Percentiles rank a stretch among this genome's conserved stretches.
phyloP scores from a whole-genome alignment of 176 grass and related monocot species.

The Neostapfia colusana region DNA sequence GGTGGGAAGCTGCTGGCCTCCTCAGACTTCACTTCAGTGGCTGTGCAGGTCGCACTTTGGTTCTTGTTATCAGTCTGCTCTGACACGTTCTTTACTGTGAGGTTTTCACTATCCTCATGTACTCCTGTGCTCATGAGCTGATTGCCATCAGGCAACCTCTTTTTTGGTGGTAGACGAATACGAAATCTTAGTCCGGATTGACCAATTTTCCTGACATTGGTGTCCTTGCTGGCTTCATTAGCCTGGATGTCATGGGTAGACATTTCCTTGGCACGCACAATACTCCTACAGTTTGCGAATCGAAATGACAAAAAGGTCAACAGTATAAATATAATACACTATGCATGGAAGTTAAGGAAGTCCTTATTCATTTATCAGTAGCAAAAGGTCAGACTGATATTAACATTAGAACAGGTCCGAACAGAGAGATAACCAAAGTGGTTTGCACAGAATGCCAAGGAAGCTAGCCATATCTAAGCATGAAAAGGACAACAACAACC shows the following conservation, averaged over 20 bases:
- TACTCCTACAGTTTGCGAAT: conserved; percentile 32
- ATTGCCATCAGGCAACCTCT: conserved; percentile 7
- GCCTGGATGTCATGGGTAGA: conserved; percentile 31
- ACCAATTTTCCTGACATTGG: conserved; percentile 11
- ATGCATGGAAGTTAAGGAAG: conserved; percentile 19
- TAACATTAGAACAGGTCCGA: background rate
- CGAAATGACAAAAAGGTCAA: background rate
- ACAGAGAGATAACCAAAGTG: background rate
- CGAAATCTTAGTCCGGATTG: conserved; percentile 27
- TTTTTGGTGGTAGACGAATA: conserved; percentile 34
- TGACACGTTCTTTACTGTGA: background rate
- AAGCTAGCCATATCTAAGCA: conserved; percentile 2
- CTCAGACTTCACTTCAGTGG: background rate
- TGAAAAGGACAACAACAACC: too few relatives aligned
- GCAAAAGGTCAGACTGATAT: background rate
- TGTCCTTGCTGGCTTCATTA: conserved; percentile 26
- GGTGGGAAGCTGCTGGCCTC: background rate
- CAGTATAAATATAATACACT: background rate
- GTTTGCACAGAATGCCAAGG: background rate
- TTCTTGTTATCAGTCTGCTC: background rate
- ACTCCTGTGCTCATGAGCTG: background rate
- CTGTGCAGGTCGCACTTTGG: background rate
- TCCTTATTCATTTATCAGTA: conserved; percentile 2
- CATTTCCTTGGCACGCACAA: conserved; percentile 25
- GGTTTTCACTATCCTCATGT: conserved; percentile 3